Evolutionary conservation across 805 yeast genomes (phyloP), one percentile per base, ranked within the genome.

Genomic region (Kodamaea jinghongensis): DNA sequence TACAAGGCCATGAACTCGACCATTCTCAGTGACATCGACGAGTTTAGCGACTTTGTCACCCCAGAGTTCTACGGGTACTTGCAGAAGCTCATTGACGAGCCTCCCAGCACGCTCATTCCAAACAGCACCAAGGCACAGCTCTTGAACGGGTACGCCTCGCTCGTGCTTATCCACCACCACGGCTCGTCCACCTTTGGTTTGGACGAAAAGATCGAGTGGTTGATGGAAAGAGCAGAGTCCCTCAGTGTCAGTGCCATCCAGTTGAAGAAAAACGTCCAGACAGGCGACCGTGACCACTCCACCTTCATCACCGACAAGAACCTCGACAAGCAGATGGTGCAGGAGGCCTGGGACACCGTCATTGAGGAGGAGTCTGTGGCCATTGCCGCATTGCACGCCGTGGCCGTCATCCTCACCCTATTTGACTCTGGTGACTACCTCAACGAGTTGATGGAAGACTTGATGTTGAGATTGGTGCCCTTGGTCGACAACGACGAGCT

Each of bases 101-200:
- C 71, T 2, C 55, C 71, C 2, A 61, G 46, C 31, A 46, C 58
- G 16, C 42, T 52, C n/a, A 48, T 68, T 17, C 67, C 67, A 17
- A 61, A 58, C 43, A 67, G 60, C 32, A 66, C 65, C 45, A 69
- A 68, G 48, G 54, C 71, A 7, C 55, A 59, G 43, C 46, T 68
- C 20, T 57, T 69, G 9, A 55, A 65, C 11, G 73, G 75, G 3
- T 67, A 52, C 43, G 56, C 63, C 6, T 63, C 63, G 4, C 52
- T 75, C 28, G 50, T 71, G 16, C 49, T 75, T 34, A 65, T 75
- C 2, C 55, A 75, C 7, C 68, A 72, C 46, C 71, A 70, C 44
- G 79, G 71, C 3, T 61, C 78, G 2, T 72, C 77, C 12, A 67
- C 73, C 31, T 73, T 65, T 50, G 78, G 79, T 0, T 47, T 77